These are phyloP conservation scores for Laetiporus sulphureus DNA, from an alignment of 1,284 basidiomycete genomes.

Conservation along the genomic window DNA sequence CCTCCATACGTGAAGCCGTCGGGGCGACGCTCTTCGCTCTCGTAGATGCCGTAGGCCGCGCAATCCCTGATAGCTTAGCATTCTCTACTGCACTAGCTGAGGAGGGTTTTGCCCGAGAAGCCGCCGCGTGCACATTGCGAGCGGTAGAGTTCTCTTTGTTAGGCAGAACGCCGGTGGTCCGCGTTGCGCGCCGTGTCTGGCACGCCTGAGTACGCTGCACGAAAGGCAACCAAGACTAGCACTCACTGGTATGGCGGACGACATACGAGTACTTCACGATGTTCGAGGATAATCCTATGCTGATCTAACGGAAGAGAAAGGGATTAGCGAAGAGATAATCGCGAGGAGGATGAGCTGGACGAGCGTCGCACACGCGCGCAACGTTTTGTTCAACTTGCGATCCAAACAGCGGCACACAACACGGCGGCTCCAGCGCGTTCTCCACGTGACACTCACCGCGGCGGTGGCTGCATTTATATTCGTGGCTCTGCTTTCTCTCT, in stretches of 20 bases:
- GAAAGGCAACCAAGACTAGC: neutral
- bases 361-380: constrained; percentile 28
- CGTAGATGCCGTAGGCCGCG: constrained; percentile 33
- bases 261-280: too few species aligned
- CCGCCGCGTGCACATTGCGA: constrained; percentile 43
- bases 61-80: constrained; percentile 22
- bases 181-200: constrained; percentile 50
- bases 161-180: constrained; percentile 40
- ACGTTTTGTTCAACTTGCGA: constrained; percentile 29
- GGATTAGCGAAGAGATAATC: neutral
- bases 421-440: constrained; percentile 20
- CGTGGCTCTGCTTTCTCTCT: neutral
- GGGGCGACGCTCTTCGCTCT: constrained; percentile 25
- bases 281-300: constrained; percentile 8
- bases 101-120: constrained; percentile 48
- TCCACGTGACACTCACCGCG: constrained; percentile 17
- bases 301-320: too few species aligned
- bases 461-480: neutral
- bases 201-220: constrained; percentile 36
- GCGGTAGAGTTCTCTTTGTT: constrained; percentile 56
- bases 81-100: constrained; percentile 32
- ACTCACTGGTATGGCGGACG: constrained; percentile 30
- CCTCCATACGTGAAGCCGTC: constrained; percentile 32
- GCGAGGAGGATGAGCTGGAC: constrained; percentile 21
- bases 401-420: constrained; percentile 28